Evolutionary conservation across 1,284 basidiomycete genomes (phyloP).

Genomic region (Ceratobasidium sp.): DNA sequence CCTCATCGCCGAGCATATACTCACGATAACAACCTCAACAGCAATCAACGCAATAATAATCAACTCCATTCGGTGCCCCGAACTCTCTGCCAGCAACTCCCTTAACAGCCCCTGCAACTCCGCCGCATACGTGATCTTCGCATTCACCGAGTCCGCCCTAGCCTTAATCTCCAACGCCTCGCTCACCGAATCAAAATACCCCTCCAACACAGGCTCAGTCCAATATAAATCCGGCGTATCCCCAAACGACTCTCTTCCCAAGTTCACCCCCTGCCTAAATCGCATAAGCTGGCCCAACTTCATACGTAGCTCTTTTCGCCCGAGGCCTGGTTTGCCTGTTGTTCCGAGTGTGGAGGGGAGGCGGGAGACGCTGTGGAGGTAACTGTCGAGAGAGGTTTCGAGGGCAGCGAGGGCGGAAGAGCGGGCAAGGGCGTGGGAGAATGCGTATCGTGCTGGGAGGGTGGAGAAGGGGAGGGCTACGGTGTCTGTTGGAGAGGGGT

Average conservation of each 20-base stretch:
- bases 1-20: constrained; percentile 54
- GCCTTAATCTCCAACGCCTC: constrained; percentile 85
- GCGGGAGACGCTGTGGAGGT: constrained; percentile 82
- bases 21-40: constrained; percentile 88
- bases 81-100: constrained; percentile 67
- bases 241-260: constrained; percentile 88
- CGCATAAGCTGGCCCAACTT: constrained; percentile 90
- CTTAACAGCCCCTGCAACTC: constrained; percentile 67
- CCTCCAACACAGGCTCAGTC: constrained; percentile 89
- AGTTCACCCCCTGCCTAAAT: constrained; percentile 88
- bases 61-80: constrained; percentile 89
- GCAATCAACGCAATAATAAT: constrained; percentile 92
- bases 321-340: constrained; percentile 85
- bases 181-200: constrained; percentile 87
- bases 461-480: constrained; percentile 69
- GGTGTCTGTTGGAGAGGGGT: constrained; percentile 56
- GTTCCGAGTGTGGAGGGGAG: constrained; percentile 80
- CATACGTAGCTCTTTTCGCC: constrained; percentile 82
- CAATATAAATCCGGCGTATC: constrained; percentile 93
- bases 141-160: constrained; percentile 84
- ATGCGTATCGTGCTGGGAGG: constrained; percentile 86
- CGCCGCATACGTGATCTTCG: constrained; percentile 93
- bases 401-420: constrained; percentile 87
- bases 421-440: constrained; percentile 88
- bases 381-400: constrained; percentile 84